Conservation (phyloP, 495 filamentous ascomycete genomes). For the Podospora bellae-mahoneyi region DNA sequence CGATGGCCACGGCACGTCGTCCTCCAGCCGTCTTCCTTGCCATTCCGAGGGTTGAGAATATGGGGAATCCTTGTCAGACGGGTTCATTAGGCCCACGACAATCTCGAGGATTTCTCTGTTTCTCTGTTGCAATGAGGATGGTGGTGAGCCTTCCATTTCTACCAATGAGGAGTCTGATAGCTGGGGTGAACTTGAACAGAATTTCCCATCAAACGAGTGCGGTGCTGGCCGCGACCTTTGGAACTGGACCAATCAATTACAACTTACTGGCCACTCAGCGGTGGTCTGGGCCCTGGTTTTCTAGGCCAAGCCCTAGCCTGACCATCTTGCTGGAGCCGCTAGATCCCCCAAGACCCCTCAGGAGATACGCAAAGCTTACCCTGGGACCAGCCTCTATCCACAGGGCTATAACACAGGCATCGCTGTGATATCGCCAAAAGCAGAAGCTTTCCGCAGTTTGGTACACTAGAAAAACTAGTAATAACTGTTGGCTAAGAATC, state of each 20-base stretch:
- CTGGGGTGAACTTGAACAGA: not conserved
- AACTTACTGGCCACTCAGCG: too few species aligned
- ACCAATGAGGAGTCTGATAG: not conserved
- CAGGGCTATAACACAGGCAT: not conserved
- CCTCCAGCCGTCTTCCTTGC: slow-evolving; percentile 2
- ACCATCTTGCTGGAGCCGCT: not conserved
- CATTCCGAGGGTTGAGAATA: slow-evolving; percentile 11
- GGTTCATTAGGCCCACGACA: not conserved
- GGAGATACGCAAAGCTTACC: not conserved
- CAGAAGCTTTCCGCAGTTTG: not conserved
- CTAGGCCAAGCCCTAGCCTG: not conserved
- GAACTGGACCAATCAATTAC: too few species aligned
- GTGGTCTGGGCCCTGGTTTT: not conserved
- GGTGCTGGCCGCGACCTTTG: too few species aligned
- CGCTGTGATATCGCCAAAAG: not conserved
- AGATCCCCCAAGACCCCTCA: not conserved
- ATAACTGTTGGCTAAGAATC: not conserved
- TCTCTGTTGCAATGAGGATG: not conserved
- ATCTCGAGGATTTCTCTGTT: not conserved
- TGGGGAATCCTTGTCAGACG: slow-evolving; percentile 23
- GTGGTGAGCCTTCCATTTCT: not conserved
- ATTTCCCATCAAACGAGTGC: not conserved
- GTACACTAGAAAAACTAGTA: not conserved
- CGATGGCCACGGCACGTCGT: not conserved
- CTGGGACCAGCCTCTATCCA: not conserved